Base-by-base conservation (phyloP, 352 stramenopile genomes). In the Globisporangium perplexum region DNA sequence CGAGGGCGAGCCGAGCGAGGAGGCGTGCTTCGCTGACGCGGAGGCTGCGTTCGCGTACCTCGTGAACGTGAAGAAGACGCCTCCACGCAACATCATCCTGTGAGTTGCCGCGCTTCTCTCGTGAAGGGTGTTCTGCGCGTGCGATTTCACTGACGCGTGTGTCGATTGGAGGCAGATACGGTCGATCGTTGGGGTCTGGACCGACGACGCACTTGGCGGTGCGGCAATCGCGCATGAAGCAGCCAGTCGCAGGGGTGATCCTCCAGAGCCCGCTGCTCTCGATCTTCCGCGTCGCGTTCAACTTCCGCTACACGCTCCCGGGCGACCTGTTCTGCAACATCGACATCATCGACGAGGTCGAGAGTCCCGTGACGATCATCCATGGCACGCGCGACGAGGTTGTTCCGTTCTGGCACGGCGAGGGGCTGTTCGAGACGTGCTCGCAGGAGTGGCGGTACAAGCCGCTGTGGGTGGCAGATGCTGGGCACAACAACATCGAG, bases 401-500 rank as follows among this genome's bases (percentile, higher is more conserved):
- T 5, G 95, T 99, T 20, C 97, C 97, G 1, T 99, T 99, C 68
- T 98, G 95, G 93, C 96, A 99, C 53, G 96, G 96, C 10, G 86
- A 97, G 72, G 82, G 78, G 41, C 59, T 99, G 8, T 99, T 98
- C 59, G 70, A 98, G 46, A 80, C 83, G 47, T 91, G 96, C 47
- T 71, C 70, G 28, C 88, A 97, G 61, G 77, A 91, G 41, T 98
- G 93, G 94, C 75, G 96, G 38, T 97, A 84, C 53, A 98, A 98
- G 63, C 97, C 97, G 6, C 96, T 99, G 53, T 99, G 96, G 96
- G 95, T 99, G 6, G 86, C 95, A 14, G 93, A 97, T 54, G 96
- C 94, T 3, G 96, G 97, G 0, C 97, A 99, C 65, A 99, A 99
- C 69, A 99, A 99, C 65, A 97, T 99, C 46, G 97, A 99, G 83